Evolutionary conservation across 1,139 yeast species (phyloP).

Genomic region (Yarrowia galli): DNA sequence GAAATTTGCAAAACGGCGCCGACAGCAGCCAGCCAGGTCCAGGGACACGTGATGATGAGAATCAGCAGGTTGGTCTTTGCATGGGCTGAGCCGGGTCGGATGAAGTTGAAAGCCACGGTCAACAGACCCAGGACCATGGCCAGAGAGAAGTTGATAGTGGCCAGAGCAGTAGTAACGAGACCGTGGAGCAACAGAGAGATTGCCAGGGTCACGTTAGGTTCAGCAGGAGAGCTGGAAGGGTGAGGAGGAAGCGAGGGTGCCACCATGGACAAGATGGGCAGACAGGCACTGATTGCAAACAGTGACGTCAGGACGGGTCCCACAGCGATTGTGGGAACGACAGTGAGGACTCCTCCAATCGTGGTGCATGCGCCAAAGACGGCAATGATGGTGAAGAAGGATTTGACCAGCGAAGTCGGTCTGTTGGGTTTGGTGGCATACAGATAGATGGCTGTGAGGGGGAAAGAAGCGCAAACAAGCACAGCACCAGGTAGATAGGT

Average conservation of each 20-base stretch:
- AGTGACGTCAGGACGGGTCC: constrained; percentile 40
- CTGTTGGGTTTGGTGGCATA: constrained; percentile 54
- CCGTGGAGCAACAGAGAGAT: constrained; percentile 67
- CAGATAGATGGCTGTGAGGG: constrained; percentile 71
- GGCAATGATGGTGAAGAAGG: constrained; percentile 42
- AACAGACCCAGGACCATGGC: constrained; percentile 73
- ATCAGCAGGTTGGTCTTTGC: constrained; percentile 40
- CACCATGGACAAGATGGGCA: constrained; percentile 39
- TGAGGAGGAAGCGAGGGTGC: constrained; percentile 33
- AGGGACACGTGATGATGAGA: constrained; percentile 45
- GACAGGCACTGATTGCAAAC: constrained; percentile 39
- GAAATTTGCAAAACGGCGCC: constrained; percentile 52
- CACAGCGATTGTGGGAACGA: constrained; percentile 40
- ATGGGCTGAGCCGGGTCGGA: constrained; percentile 55
- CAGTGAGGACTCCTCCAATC: constrained; percentile 40
- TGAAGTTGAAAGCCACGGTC: constrained; percentile 74
- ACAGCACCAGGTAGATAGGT: constrained; percentile 91
- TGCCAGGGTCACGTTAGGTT: constrained; percentile 47
- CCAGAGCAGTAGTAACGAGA: constrained; percentile 71
- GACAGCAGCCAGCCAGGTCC: constrained; percentile 52
- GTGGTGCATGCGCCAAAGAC: constrained; percentile 43
- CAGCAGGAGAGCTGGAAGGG: constrained; percentile 38
- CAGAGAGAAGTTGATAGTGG: constrained; percentile 84
- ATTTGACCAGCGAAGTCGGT: constrained; percentile 11
- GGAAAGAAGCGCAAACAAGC: constrained; percentile 71